Base-by-base conservation (phyloP, 2,329 filamentous ascomycete genomes). In the Fusarium sp. region DNA sequence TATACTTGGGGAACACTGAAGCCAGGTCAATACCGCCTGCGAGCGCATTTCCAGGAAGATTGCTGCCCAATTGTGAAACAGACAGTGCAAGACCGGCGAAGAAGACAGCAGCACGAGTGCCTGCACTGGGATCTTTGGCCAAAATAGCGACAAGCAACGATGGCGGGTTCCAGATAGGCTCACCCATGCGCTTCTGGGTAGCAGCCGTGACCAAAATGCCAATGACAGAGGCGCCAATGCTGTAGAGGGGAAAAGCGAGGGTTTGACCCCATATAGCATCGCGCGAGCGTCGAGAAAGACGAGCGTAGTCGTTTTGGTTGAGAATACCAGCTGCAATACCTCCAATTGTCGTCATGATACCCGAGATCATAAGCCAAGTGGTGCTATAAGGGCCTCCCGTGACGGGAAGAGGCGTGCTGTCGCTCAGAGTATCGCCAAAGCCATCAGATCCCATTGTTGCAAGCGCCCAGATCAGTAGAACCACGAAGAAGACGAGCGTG, bases 401-500 rank as follows among this genome's bases (percentile, higher is more conserved):
- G 6, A 57, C 52, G 0, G 76, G 73, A 3, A 77, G 70, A 0
- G 61, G 47, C 1, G 69, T 69, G 1, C 55, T 62, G 0, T 72
- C 71, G 31, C 64, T 73, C 15, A 80, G 58, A 2, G 78, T 78
- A 46, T 73, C 72, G 19, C 80, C 81, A 40, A 83, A 83, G 6
- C 82, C 81, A 4, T 66, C 72, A 0, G 75, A 46, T 2, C 80
- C 81, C 81, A 83, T 83, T 4, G 80, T 83, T 9, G 80, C 76
- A 11, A 82, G 72, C 1, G 82, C 78, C 82, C 82, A 84, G 62
- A 83, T 80, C 34, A 84, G 65, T 7, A 84, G 73, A 3, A 78
- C 78, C 10, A 83, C 19, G 60, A 81, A 81, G 57, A 83, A 84
- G 38, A 80, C 73, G 5, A 83, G 60, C 1, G 82, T 80, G 5